Percentiles rank a stretch among this genome's conserved stretches.
Conservation (phyloP, 140 eudicot species). For the Oenanthe javanica region DNA sequence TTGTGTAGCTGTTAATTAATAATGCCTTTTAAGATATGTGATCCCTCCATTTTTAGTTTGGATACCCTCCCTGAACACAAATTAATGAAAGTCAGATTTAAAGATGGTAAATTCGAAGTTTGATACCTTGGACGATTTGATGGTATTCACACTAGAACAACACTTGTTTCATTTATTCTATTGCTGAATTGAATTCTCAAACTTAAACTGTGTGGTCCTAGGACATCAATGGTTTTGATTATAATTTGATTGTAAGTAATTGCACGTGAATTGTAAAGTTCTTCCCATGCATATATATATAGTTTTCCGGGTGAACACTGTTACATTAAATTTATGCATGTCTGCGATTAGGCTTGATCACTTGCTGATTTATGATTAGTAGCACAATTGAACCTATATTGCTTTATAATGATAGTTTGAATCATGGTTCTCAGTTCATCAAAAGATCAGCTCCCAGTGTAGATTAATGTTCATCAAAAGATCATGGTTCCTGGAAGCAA, state of each 20-base stretch:
- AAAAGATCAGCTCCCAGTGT: background rate
- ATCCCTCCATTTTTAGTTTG: background rate
- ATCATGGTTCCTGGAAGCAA: too few species aligned
- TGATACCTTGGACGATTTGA: background rate
- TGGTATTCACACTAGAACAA: background rate
- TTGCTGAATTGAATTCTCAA: conserved; percentile 1
- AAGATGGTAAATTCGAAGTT: background rate
- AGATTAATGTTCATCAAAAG: background rate
- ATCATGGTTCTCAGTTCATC: background rate
- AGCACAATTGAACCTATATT: background rate
- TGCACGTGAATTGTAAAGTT: background rate
- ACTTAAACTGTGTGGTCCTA: background rate
- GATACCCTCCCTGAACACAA: background rate
- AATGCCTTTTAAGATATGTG: background rate
- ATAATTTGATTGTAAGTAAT: background rate
- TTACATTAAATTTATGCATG: background rate
- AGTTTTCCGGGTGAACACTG: background rate
- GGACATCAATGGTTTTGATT: background rate
- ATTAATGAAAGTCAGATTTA: conserved; percentile 1
- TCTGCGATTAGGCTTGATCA: background rate
- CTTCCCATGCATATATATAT: background rate
- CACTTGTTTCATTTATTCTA: background rate
- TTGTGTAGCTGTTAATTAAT: background rate
- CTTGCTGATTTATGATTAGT: background rate
- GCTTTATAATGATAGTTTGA: background rate